Evolutionary conservation across 176 grass and related monocot species (phyloP).

Genomic region (Oryza brachyantha): DNA sequence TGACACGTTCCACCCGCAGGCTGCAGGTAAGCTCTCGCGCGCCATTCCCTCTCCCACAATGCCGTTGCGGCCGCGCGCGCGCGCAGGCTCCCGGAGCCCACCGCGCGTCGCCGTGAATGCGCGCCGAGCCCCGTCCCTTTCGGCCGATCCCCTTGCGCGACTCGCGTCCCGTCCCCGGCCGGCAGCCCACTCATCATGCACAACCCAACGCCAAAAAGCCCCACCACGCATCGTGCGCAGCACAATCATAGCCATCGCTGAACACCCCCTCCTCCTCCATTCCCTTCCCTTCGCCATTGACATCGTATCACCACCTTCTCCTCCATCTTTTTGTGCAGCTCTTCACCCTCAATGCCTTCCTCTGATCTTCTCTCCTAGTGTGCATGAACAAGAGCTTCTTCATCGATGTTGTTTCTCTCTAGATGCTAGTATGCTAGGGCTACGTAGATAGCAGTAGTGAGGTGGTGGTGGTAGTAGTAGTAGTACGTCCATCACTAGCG

Average conservation of each 20-base stretch:
- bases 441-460: neutral
- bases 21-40: neutral
- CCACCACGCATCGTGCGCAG: constrained; percentile 12
- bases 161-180: neutral
- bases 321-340: neutral
- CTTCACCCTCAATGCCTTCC: neutral
- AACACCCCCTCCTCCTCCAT: neutral
- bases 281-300: neutral
- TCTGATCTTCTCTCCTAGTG: neutral
- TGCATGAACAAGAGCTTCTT: neutral
- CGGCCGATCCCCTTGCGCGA: constrained; percentile 24
- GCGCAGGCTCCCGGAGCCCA: constrained; percentile 35
- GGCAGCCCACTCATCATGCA: constrained; percentile 29
- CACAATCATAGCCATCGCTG: constrained; percentile 30
- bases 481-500: neutral
- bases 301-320: constrained; percentile 17
- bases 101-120: neutral
- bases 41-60: neutral
- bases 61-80: neutral
- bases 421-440: neutral
- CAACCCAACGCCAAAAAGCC: neutral
- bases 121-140: neutral
- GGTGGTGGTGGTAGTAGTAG: too few species aligned
- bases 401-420: too few species aligned
- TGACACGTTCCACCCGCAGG: too few species aligned